Evolutionary conservation across 176 grass and related monocot species (phyloP).

Genomic region (Musa schizocarpa): DNA sequence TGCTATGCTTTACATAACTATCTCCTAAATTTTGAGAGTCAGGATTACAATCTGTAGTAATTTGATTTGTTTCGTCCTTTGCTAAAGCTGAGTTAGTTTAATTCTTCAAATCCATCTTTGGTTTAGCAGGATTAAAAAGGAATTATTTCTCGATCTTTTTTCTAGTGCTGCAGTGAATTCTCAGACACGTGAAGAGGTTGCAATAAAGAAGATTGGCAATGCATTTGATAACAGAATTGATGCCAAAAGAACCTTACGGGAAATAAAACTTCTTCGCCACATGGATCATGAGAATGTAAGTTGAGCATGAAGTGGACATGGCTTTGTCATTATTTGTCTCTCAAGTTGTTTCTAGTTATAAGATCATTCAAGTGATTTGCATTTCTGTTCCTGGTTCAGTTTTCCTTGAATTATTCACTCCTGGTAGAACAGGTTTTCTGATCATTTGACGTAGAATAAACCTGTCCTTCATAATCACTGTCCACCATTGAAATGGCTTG

Average conservation of each 20-base stretch:
- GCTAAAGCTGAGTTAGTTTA: neutral
- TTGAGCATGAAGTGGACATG: neutral
- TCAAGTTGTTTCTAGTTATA: conserved; percentile 1
- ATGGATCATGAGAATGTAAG: conserved; percentile 96
- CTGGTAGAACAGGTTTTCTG: neutral
- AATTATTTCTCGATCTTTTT: neutral
- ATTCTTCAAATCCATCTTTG: neutral
- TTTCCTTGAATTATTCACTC: too few species aligned
- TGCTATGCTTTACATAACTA: too few species aligned
- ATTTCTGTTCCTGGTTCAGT: conserved; percentile 3
- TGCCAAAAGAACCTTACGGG: conserved; percentile 86
- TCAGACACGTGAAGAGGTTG: conserved; percentile 74
- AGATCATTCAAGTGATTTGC: conserved; percentile 17
- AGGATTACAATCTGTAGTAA: too few species aligned
- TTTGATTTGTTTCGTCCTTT: too few species aligned
- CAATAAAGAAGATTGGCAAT: conserved; percentile 98
- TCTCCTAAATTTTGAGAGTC: too few species aligned
- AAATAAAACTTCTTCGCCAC: conserved; percentile 91
- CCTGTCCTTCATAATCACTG: neutral
- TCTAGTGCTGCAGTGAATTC: conserved; percentile 80
- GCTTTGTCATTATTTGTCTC: conserved; percentile 1
- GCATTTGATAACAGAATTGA: conserved; percentile 93
- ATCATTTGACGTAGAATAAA: neutral
- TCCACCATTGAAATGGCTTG: neutral
- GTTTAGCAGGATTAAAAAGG: neutral